phyloP scores from a whole-genome alignment of 768 basidiomycete species.

The Porpolomopsis calyptriformis region DNA sequence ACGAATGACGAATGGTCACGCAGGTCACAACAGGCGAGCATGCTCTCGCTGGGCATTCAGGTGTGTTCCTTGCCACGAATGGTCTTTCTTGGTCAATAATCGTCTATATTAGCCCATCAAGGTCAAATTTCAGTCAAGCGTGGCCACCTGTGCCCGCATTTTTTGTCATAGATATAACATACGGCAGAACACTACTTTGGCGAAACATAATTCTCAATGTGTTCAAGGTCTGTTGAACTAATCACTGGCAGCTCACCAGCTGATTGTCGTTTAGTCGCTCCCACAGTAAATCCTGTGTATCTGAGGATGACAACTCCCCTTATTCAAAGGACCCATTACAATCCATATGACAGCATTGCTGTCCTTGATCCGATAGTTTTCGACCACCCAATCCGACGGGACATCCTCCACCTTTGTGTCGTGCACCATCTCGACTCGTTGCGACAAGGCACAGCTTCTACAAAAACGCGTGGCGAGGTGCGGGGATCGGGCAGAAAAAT shows the following conservation, averaged over 20 bases:
- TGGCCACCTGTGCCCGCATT: too few relatives aligned
- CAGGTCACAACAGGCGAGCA: background rate
- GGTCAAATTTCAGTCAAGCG: too few relatives aligned
- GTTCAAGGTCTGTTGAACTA: too few relatives aligned
- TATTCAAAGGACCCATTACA: constrained; percentile 28
- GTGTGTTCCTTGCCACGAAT: too few relatives aligned
- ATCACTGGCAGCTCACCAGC: too few relatives aligned
- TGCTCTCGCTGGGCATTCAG: background rate
- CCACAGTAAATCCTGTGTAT: constrained; percentile 34
- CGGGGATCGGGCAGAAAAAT: constrained; percentile 84
- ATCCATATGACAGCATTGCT: constrained; percentile 38
- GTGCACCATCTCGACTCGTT: constrained; percentile 79
- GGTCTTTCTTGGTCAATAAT: too few relatives aligned
- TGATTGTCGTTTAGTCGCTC: background rate
- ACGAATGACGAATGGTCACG: background rate
- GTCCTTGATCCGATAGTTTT: constrained; percentile 77
- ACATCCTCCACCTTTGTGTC: constrained; percentile 89
- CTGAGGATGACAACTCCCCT: constrained; percentile 54
- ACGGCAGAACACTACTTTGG: too few relatives aligned
- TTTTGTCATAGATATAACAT: too few relatives aligned
- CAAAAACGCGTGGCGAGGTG: constrained; percentile 88
- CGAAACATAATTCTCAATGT: too few relatives aligned
- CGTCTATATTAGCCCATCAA: too few relatives aligned
- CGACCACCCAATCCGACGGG: constrained; percentile 76
- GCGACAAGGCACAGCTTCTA: constrained; percentile 85